Percentiles rank a stretch among this genome's conserved stretches.
phyloP scores from a whole-genome alignment of 2,329 filamentous ascomycete species.

The Fonsecaea pedrosoi region DNA sequence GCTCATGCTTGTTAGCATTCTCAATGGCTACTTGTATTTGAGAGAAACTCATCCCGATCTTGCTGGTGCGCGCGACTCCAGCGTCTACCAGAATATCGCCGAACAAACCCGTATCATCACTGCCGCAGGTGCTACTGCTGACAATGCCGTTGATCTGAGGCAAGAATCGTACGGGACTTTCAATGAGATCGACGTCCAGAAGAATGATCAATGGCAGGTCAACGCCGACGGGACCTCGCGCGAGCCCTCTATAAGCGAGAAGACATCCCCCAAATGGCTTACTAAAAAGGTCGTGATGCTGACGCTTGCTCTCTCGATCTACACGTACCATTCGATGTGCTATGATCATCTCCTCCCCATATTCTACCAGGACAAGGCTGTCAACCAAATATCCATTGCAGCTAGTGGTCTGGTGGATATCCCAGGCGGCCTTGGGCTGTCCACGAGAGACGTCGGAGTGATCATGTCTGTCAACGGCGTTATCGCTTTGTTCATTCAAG shows the following conservation, averaged over 20 bases:
- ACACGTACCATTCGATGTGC: slow-evolving; percentile 91
- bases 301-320: slow-evolving; percentile 82
- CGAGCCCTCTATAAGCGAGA: slow-evolving; percentile 47
- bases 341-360: slow-evolving; percentile 92
- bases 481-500: slow-evolving; percentile 76
- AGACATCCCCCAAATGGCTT: slow-evolving; percentile 57
- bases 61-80: slow-evolving; percentile 59
- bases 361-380: slow-evolving; percentile 81
- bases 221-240: slow-evolving; percentile 54
- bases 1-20: slow-evolving; percentile 77
- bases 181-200: slow-evolving; percentile 61
- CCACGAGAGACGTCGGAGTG: slow-evolving; percentile 69
- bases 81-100: slow-evolving; percentile 50
- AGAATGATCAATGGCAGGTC: slow-evolving; percentile 61
- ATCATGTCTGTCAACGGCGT: slow-evolving; percentile 74
- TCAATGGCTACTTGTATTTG: slow-evolving; percentile 79
- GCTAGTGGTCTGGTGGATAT: slow-evolving; percentile 60
- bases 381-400: slow-evolving; percentile 49
- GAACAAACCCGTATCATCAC: slow-evolving; percentile 77
- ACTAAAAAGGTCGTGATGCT: slow-evolving; percentile 74
- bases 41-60: slow-evolving; percentile 90
- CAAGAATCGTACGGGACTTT: slow-evolving; percentile 83
- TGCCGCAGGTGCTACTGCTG: slow-evolving; percentile 75
- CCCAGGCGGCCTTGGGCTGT: slow-evolving; percentile 69
- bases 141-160: slow-evolving; percentile 74